These are phyloP conservation scores for Euphorbia schlechtendalii DNA, from an alignment of 441 rosid species.

Conservation along the genomic window DNA sequence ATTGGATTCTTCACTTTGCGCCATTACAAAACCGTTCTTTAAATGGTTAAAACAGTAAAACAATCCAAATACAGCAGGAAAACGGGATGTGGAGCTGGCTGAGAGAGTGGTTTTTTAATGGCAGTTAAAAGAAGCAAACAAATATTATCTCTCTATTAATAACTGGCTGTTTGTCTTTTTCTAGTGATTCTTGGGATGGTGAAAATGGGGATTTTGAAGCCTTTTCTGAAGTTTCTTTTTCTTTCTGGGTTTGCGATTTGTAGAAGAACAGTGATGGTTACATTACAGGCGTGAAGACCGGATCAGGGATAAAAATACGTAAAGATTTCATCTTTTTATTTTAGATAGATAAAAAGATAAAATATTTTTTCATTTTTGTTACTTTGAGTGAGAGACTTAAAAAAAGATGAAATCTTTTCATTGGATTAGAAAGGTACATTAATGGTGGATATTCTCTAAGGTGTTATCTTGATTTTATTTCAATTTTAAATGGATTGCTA, in stretches of 20 bases:
- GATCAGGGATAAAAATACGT: not conserved
- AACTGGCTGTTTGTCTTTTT: conserved; percentile 4
- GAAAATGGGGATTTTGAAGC: not conserved
- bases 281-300: conserved; percentile 1
- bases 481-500: no score
- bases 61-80: not conserved
- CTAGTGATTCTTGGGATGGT: not conserved
- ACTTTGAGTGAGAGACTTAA: not conserved
- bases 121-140: not conserved
- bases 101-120: not conserved
- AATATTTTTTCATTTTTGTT: not conserved
- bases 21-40: not conserved
- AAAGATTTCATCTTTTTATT: not conserved
- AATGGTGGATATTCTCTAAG: not conserved
- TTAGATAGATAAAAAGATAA: not conserved
- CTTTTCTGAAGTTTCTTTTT: not conserved
- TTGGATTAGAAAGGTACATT: not conserved
- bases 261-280: not conserved
- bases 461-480: no score
- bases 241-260: not conserved
- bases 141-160: not conserved
- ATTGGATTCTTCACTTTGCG: not conserved
- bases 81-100: not conserved
- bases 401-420: not conserved
- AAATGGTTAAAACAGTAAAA: not conserved